Evolutionary conservation across 352 stramenopile species (phyloP).

Genomic region (Globisporangium spiculum): DNA sequence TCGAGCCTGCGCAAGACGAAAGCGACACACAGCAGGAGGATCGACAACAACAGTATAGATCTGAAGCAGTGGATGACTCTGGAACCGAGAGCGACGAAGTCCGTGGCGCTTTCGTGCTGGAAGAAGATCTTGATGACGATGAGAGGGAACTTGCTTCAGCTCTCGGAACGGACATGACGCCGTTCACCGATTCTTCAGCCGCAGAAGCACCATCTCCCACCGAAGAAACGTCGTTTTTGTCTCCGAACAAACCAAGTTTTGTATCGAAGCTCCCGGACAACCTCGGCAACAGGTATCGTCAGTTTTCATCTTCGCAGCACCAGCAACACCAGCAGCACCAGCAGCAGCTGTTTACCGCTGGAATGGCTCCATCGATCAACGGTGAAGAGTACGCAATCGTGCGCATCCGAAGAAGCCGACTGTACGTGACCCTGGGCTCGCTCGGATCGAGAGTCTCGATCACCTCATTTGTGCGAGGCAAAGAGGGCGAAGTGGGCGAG

Average conservation of each 20-base stretch:
- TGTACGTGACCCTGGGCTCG: conserved; percentile 57
- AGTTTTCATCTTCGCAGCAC: not conserved
- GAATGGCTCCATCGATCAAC: not conserved
- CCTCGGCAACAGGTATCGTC: not conserved
- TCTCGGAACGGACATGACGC: not conserved
- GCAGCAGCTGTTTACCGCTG: not conserved
- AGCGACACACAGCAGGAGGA: not conserved
- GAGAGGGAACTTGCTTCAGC: not conserved
- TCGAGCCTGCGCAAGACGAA: conserved; percentile 3
- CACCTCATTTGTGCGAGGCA: conserved; percentile 58
- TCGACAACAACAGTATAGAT: not conserved
- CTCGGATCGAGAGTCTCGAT: conserved; percentile 51
- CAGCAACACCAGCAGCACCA: not conserved
- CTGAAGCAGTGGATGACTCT: not conserved
- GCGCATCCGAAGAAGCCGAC: conserved; percentile 29
- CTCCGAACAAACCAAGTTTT: conserved; percentile 34
- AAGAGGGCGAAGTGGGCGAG: conserved; percentile 47
- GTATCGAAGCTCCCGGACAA: conserved; percentile 22
- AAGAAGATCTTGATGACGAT: not conserved
- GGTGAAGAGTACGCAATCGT: conserved; percentile 32
- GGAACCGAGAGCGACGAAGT: conserved; percentile 1
- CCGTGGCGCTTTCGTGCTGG: not conserved
- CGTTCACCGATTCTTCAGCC: no score
- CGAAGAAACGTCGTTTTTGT: conserved; percentile 44
- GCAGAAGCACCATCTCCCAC: not conserved